Percentiles rank a stretch among this genome's conserved stretches.
These are phyloP conservation scores for Klebsormidium nitens DNA, from an alignment of 139 green algal genomes.

Conservation along the genomic window DNA sequence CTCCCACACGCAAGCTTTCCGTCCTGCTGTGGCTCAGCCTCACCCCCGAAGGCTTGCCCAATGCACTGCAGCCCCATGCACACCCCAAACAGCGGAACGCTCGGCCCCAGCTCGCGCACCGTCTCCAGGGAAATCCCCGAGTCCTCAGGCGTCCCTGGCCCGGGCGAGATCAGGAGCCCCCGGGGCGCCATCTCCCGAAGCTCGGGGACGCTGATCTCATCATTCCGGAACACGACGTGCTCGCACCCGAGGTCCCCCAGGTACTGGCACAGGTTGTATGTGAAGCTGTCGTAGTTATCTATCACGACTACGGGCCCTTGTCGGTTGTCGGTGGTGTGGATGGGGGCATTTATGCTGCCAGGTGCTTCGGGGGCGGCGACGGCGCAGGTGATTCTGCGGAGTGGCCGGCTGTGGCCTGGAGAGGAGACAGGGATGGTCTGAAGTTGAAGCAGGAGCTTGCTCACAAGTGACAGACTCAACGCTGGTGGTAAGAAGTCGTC, in stretches of 20 bases:
- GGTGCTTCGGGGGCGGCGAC: too few relatives aligned
- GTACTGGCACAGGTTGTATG: slow-evolving; percentile 98
- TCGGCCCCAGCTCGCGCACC: slow-evolving; percentile 67
- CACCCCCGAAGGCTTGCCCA: slow-evolving; percentile 68
- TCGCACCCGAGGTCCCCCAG: slow-evolving; percentile 83
- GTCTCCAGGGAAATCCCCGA: slow-evolving; percentile 89
- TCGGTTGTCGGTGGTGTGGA: too few relatives aligned
- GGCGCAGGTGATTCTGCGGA: too few relatives aligned
- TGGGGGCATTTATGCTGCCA: too few relatives aligned
- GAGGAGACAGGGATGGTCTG: too few relatives aligned
- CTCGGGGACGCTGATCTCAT: slow-evolving; percentile 79
- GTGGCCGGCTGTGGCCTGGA: too few relatives aligned
- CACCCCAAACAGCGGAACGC: slow-evolving; percentile 91
- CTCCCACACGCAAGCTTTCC: too few relatives aligned
- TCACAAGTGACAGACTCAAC: too few relatives aligned
- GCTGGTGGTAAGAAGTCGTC: too few relatives aligned
- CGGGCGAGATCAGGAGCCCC: slow-evolving; percentile 90
- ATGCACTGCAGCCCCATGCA: slow-evolving; percentile 99
- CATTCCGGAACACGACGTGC: slow-evolving; percentile 91
- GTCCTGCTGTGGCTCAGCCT: too few relatives aligned
- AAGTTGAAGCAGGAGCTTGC: too few relatives aligned
- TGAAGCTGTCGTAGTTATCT: slow-evolving; percentile 99
- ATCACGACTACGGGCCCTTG: slow-evolving; percentile 76
- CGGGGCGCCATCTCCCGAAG: slow-evolving; percentile 67
- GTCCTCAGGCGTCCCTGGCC: slow-evolving; percentile 78